phyloP scores from a whole-genome alignment of 768 basidiomycete species.

The Russula virescens region DNA sequence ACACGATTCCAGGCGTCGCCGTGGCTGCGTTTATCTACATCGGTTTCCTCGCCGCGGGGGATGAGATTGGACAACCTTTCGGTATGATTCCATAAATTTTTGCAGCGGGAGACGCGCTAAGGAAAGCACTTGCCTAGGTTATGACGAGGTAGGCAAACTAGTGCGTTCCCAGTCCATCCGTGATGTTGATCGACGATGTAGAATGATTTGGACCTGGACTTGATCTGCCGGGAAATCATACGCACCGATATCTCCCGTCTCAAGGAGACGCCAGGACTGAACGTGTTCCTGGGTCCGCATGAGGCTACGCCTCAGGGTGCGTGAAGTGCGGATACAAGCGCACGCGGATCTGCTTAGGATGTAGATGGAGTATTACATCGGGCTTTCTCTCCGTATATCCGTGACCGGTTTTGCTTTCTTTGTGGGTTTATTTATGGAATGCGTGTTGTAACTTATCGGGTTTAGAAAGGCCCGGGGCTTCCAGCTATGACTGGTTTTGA shows the following conservation, averaged over 20 bases:
- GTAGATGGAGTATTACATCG: slow-evolving; percentile 8
- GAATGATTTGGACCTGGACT: slow-evolving; percentile 64
- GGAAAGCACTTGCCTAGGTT: slow-evolving; percentile 35
- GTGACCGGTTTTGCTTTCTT: neutral
- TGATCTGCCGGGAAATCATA: slow-evolving; percentile 55
- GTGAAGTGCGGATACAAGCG: neutral
- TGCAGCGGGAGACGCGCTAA: neutral
- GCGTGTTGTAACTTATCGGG: neutral
- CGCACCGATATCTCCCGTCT: slow-evolving; percentile 52
- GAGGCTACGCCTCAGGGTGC: slow-evolving; percentile 3
- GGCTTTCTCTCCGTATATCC: slow-evolving; percentile 4
- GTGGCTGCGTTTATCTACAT: slow-evolving; percentile 69
- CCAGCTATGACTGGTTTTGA: neutral
- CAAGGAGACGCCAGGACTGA: slow-evolving; percentile 44
- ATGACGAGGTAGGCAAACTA: slow-evolving; percentile 45
- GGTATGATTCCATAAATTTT: slow-evolving; percentile 34
- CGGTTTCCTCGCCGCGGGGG: slow-evolving; percentile 68
- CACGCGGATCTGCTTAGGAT: slow-evolving; percentile 6
- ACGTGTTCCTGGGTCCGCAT: slow-evolving; percentile 39
- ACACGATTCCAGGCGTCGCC: slow-evolving; percentile 58
- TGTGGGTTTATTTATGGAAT: neutral
- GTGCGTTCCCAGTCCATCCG: neutral
- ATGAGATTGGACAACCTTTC: slow-evolving; percentile 66
- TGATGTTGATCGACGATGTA: slow-evolving; percentile 25
- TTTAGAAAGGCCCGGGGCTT: neutral